Evolutionary conservation across 2,329 filamentous ascomycete genomes (phyloP).

Genomic region (Colletotrichum noveboracense): DNA sequence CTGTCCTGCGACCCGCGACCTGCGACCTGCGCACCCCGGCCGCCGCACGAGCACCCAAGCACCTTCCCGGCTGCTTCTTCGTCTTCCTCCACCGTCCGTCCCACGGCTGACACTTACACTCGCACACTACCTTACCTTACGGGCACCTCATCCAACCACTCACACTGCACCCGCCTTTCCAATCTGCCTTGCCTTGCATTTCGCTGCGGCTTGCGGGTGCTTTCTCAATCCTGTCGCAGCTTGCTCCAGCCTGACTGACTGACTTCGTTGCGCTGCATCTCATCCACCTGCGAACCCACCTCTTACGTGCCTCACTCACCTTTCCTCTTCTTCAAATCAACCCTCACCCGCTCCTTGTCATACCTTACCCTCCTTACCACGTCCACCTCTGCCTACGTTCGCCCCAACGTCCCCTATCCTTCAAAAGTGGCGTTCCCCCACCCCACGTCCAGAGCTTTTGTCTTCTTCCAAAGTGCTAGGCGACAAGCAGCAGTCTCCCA

Average conservation of each 20-base stretch:
- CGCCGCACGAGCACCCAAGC: not conserved
- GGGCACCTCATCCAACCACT: not conserved
- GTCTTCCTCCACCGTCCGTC: not conserved
- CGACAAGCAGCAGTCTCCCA: constrained; percentile 12
- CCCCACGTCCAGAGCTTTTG: constrained; percentile 1
- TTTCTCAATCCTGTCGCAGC: not conserved
- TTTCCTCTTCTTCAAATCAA: not conserved
- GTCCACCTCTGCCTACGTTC: not conserved
- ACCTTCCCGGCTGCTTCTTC: not conserved
- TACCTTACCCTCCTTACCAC: not conserved
- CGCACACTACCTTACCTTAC: not conserved
- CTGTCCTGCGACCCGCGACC: not conserved
- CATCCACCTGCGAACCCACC: not conserved
- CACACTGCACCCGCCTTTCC: not conserved
- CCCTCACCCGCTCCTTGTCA: not conserved
- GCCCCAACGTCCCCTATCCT: not conserved
- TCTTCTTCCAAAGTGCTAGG: constrained; percentile 5
- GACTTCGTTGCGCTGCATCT: not conserved
- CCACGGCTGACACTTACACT: constrained; percentile 2
- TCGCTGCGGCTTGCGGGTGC: not conserved
- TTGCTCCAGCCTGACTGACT: not conserved
- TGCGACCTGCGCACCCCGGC: not conserved
- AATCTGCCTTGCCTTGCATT: not conserved
- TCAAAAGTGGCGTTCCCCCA: constrained; percentile 23
- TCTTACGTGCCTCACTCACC: not conserved